Evolutionary conservation across 2,329 filamentous ascomycete species (phyloP).

Genomic region (Pseudohalonectria lignicola): DNA sequence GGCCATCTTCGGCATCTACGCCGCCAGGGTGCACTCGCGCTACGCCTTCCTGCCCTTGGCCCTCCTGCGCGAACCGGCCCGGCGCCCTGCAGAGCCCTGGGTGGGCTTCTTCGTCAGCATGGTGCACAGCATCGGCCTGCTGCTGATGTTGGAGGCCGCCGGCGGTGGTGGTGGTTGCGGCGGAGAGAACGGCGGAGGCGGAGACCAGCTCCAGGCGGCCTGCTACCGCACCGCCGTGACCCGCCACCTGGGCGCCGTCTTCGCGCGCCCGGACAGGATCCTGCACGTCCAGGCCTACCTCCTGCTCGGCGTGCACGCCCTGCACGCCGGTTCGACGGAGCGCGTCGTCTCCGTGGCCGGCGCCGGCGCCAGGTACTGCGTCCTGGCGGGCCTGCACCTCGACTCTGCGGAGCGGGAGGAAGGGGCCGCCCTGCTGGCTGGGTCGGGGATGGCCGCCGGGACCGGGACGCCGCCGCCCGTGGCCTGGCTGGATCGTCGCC

Average conservation of each 20-base stretch:
- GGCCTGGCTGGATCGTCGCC: too few relatives aligned
- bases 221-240: conserved; percentile 1
- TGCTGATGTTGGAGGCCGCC: too few relatives aligned
- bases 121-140: conserved; percentile 9
- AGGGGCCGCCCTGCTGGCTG: too few relatives aligned
- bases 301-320: conserved; percentile 13
- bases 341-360: conserved; percentile 15
- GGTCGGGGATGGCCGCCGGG: neutral
- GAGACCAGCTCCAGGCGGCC: neutral
- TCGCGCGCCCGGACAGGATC: conserved; percentile 6
- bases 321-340: conserved; percentile 15
- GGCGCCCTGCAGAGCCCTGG: conserved; percentile 6
- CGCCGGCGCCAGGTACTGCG: conserved; percentile 15
- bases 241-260: conserved; percentile 2
- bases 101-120: conserved; percentile 16
- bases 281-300: conserved; percentile 12
- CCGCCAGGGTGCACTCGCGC: conserved; percentile 1
- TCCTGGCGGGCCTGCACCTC: conserved; percentile 15
- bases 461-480: neutral
- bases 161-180: too few relatives aligned
- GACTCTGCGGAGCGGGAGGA: conserved; percentile 10
- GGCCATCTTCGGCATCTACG: neutral
- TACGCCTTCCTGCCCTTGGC: conserved; percentile 1
- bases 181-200: too few relatives aligned
- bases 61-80: neutral